Evolutionary conservation across 257 asterid species (phyloP).

Genomic region (Thymus mandschuricus): DNA sequence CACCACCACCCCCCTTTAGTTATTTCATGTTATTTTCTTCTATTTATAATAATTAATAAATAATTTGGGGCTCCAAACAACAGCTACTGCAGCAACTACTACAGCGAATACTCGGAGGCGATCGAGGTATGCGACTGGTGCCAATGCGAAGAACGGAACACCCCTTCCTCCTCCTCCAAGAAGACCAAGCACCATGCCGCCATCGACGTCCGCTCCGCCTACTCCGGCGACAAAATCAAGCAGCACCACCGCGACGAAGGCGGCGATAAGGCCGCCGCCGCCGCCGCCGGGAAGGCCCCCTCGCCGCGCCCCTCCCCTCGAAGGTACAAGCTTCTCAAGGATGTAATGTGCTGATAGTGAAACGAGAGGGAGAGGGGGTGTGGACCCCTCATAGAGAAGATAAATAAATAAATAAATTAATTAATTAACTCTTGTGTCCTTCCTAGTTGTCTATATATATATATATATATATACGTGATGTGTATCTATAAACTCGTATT

Average conservation of each 20-base stretch:
- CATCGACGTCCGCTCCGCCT: constrained; percentile 48
- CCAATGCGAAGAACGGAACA: constrained; percentile 60
- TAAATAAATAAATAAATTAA: neutral
- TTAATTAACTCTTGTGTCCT: neutral
- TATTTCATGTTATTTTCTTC: neutral
- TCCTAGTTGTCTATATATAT: constrained; percentile 14
- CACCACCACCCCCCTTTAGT: neutral
- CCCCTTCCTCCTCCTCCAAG: constrained; percentile 38
- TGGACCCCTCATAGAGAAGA: constrained; percentile 9
- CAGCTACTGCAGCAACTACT: constrained; percentile 95
- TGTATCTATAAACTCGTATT: neutral
- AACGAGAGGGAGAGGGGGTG: neutral
- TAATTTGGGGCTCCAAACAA: too few species aligned
- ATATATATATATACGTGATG: neutral
- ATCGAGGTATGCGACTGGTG: constrained; percentile 86
- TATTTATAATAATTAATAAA: too few species aligned
- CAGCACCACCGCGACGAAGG: constrained; percentile 55
- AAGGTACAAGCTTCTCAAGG: constrained; percentile 97
- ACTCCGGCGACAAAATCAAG: constrained; percentile 74
- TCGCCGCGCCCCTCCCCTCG: constrained; percentile 80
- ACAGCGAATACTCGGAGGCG: constrained; percentile 63
- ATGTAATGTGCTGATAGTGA: constrained; percentile 74
- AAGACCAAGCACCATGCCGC: constrained; percentile 31
- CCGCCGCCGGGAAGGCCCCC: constrained; percentile 57
- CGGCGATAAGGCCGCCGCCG: constrained; percentile 23